Base-by-base conservation (phyloP, 83 land plant species). In the Picea abies region DNA sequence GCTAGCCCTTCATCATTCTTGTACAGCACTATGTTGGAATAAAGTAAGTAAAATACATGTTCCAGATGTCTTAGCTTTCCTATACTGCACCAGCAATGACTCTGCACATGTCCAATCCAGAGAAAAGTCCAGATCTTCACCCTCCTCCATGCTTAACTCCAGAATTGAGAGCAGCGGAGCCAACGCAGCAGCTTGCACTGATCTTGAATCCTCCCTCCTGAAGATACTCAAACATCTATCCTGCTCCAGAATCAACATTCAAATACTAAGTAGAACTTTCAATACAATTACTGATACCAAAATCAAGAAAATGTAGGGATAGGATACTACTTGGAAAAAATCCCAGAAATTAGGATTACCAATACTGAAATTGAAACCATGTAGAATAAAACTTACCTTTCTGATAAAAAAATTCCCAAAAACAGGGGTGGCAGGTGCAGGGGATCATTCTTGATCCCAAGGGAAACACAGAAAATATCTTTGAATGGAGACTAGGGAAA, bases 151-250 rank as follows among this genome's bases (percentile, higher is more conserved):
- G 70, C 79, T 79, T n/a, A 80, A 35, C 62, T 89, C 91, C 44
- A 89, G 64, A 60, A 89, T 25, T n/a, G 83, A 63, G 71, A 82
- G 75, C 26, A 87, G 69, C n/a, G 90, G 90, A 58, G 29, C 69
- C 81, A 89, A 81, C 23, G 90, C 83, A 64, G 87, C 91, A 58
- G 91, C 87, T 76, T 89, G 91, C 25, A 89, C 90, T 80, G 84
- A 44, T 83, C 84, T 85, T 22, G 87, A 82, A 44, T 89, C 91
- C 20, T 89, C 91, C 62, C 87, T 84, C 76, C 84, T 90, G 56
- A 89, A 85, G 49, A 84, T 60, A 60, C 17, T 72, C 47, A 89
- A 39, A 76, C 87, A 84, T 37, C 78, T 82, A 22, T 82, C 87
- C 91, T 89, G 87, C 76, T 77, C 26, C 67, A 61, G 52, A 63